Conservation (phyloP, 2,329 filamentous ascomycete genomes). For the Exophiala oligosperma region DNA sequence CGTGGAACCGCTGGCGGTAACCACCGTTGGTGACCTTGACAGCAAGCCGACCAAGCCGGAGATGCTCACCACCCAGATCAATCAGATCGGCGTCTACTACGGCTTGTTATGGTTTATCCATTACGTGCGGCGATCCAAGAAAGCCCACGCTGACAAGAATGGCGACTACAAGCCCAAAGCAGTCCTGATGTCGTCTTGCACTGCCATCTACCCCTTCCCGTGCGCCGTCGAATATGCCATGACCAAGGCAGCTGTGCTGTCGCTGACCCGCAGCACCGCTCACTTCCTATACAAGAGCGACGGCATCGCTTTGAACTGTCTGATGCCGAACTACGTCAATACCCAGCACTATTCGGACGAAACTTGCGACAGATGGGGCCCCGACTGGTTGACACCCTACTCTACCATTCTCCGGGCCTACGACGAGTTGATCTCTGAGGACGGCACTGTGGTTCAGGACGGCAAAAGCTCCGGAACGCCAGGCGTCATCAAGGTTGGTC, state of each 20-base stretch:
- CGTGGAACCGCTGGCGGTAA: slow-evolving; percentile 37
- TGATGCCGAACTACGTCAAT: slow-evolving; percentile 36
- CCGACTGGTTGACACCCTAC: slow-evolving; percentile 37
- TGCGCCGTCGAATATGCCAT: slow-evolving; percentile 42
- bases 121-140: slow-evolving; percentile 33
- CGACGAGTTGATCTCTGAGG: slow-evolving; percentile 34
- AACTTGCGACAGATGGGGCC: slow-evolving; percentile 30
- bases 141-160: neutral
- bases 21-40: slow-evolving; percentile 7
- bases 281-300: slow-evolving; percentile 30
- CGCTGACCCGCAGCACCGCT: slow-evolving; percentile 36
- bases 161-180: slow-evolving; percentile 26
- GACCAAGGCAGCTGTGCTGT: slow-evolving; percentile 44
- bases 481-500: slow-evolving; percentile 13
- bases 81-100: slow-evolving; percentile 35
- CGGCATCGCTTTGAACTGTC: slow-evolving; percentile 36
- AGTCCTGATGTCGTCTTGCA: slow-evolving; percentile 35
- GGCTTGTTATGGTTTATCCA: slow-evolving; percentile 38
- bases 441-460: slow-evolving; percentile 28
- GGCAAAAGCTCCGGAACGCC: slow-evolving; percentile 4
- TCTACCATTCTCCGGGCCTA: slow-evolving; percentile 35
- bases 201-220: slow-evolving; percentile 34
- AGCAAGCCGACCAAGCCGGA: slow-evolving; percentile 32
- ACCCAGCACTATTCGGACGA: slow-evolving; percentile 34
- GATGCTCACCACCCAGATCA: slow-evolving; percentile 35